Evolutionary conservation across 164 flowering plant genomes (phyloP).

Genomic region (Santalum album): DNA sequence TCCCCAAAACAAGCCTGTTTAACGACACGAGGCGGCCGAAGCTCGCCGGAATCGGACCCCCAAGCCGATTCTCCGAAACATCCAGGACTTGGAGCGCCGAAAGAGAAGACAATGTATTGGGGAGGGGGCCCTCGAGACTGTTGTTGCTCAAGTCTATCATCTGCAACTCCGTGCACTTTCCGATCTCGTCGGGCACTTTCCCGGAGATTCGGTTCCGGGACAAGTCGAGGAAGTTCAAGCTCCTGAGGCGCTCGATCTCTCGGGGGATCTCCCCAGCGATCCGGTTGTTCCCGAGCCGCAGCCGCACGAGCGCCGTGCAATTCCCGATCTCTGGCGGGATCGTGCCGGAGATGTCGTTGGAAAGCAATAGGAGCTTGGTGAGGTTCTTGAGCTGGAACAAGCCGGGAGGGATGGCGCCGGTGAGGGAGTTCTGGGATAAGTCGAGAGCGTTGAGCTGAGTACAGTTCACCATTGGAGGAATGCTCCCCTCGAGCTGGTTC

Average conservation of each 20-base stretch:
- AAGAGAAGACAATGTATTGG: not conserved
- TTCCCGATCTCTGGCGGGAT: not conserved
- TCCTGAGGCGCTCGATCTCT: not conserved
- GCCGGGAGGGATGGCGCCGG: constrained; percentile 5
- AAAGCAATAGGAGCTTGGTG: not conserved
- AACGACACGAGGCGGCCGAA: constrained; percentile 50
- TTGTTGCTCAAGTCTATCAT: not conserved
- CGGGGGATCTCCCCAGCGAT: not conserved
- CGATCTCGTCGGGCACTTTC: not conserved
- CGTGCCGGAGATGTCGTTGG: not conserved
- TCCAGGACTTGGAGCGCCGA: not conserved
- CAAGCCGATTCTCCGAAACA: not conserved
- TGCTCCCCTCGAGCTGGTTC: constrained; percentile 67
- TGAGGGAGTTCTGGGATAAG: constrained; percentile 59
- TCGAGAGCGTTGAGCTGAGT: constrained; percentile 48
- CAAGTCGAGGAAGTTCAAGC: not conserved
- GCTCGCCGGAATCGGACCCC: constrained; percentile 11
- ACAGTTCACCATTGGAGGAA: constrained; percentile 47
- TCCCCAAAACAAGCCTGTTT: constrained; percentile 41
- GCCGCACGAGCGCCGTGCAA: not conserved
- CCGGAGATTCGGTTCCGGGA: not conserved
- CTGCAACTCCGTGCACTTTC: not conserved
- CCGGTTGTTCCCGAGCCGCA: not conserved
- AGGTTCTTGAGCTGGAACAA: not conserved
- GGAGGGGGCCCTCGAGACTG: not conserved